Evolutionary conservation across 495 filamentous ascomycete species (phyloP), one percentile per base, ranked within the genome.

Genomic region (Aspergillus indologenus): DNA sequence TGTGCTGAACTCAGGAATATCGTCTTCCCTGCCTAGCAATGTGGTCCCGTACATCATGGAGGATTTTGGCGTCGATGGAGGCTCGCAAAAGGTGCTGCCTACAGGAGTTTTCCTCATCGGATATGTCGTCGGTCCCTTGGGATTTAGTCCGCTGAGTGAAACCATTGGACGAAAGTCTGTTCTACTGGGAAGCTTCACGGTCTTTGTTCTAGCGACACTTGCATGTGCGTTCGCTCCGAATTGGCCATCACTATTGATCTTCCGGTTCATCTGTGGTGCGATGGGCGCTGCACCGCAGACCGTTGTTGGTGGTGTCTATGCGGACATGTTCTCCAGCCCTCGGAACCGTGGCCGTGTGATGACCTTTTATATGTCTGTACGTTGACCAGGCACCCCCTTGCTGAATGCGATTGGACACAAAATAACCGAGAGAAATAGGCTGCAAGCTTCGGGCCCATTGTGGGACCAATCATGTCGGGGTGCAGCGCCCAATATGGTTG

Each of bases 41-140:
- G 83, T 83, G 45, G 81, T 84, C 43, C 80, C 77, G 9, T 79
- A 74, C 48, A 78, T 76, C 62, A 69, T 74, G 67, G 61, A 73
- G n/a, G 68, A 75, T n/a, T 75, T 76, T 60, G 40, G 66, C 49
- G 52, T 68, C 23, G 58, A 60, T 75, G 74, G 68, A 18, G 34
- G 74, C 58, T 53, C 65, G 7, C 76, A 84, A 43, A 78, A 83
- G 43, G 83, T 88, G 19, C 76, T 94, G 7, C 90, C 90, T 12
- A 90, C 88, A 0, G 89, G 88, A 0, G 82, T 91, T 1, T 94
- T 85, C 57, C 75, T 92, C 0, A 76, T 91, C 22, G 90, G 88
- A 29, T 90, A 89, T 60, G 76, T 85, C 14, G 66, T 87, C 15
- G 88, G 87, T 0, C 86, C 88, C 1, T 53, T 90, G 12, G 58